phyloP scores from a whole-genome alignment of 2,329 filamentous ascomycete species.

The Fusarium sterilihyphosum region DNA sequence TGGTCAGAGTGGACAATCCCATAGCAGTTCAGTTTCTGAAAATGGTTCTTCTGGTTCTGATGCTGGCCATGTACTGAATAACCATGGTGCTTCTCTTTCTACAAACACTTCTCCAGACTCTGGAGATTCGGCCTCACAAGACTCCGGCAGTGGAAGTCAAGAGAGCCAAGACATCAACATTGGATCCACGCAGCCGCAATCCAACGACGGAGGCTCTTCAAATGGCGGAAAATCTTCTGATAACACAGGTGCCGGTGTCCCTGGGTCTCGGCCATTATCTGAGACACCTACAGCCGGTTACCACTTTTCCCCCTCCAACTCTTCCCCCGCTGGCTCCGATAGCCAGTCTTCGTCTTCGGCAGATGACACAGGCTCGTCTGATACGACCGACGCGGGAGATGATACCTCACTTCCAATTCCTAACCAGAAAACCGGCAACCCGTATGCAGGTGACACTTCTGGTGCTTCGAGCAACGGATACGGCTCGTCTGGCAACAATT shows the following conservation, averaged over 20 bases:
- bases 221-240: not conserved
- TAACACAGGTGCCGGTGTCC: not conserved
- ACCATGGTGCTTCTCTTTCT: not conserved
- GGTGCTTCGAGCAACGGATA: not conserved
- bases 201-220: not conserved
- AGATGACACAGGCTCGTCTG: not conserved
- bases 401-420: not conserved
- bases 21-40: not conserved
- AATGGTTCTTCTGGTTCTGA: not conserved
- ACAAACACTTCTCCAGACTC: not conserved
- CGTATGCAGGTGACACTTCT: not conserved
- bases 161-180: not conserved
- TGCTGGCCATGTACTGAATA: not conserved
- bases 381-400: fast-evolving
- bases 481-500: not conserved
- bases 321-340: not conserved
- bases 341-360: not conserved
- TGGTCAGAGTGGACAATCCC: not conserved
- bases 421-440: not conserved
- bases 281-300: not conserved
- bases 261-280: not conserved
- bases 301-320: not conserved
- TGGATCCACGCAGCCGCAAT: not conserved
- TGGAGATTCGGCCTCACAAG: not conserved
- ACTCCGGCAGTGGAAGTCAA: not conserved